Conservation (phyloP, 2,329 filamentous ascomycete species). For the Colletotrichum paranaense region DNA sequence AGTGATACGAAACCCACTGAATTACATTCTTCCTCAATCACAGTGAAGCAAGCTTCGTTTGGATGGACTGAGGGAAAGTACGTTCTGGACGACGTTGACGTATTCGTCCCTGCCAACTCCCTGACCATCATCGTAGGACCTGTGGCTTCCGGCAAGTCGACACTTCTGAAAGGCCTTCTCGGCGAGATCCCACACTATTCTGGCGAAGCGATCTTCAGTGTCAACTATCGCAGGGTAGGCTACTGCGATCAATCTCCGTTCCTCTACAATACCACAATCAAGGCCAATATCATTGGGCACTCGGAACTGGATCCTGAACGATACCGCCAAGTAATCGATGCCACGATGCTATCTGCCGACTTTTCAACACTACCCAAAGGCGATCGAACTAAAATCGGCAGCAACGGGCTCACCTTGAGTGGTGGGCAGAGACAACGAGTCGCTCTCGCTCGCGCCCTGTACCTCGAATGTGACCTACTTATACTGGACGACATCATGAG, state of each 20-base stretch:
- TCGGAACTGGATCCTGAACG: constrained; percentile 42
- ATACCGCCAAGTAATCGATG: constrained; percentile 49
- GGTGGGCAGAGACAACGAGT: constrained; percentile 49
- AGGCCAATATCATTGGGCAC: constrained; percentile 52
- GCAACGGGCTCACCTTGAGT: constrained; percentile 53
- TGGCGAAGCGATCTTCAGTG: constrained; percentile 36
- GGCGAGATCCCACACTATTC: constrained; percentile 39
- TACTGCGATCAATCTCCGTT: constrained; percentile 49
- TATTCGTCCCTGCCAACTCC: constrained; percentile 42
- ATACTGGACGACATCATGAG: constrained; percentile 51
- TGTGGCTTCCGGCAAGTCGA: constrained; percentile 53
- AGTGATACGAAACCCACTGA: neutral
- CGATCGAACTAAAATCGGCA: constrained; percentile 52
- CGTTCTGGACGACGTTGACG: constrained; percentile 43
- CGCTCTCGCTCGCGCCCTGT: constrained; percentile 47
- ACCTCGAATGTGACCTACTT: constrained; percentile 42
- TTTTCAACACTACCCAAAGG: constrained; percentile 46
- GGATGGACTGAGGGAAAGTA: constrained; percentile 44
- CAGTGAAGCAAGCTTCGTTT: constrained; percentile 40
- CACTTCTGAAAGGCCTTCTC: constrained; percentile 50
- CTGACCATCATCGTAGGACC: constrained; percentile 54
- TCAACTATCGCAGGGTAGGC: constrained; percentile 36
- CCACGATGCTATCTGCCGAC: constrained; percentile 47
- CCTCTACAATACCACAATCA: constrained; percentile 47
- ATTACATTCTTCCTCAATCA: neutral